phyloP scores from a whole-genome alignment of 2,329 filamentous ascomycete genomes.

The Phaeosphaeriaceae sp. region DNA sequence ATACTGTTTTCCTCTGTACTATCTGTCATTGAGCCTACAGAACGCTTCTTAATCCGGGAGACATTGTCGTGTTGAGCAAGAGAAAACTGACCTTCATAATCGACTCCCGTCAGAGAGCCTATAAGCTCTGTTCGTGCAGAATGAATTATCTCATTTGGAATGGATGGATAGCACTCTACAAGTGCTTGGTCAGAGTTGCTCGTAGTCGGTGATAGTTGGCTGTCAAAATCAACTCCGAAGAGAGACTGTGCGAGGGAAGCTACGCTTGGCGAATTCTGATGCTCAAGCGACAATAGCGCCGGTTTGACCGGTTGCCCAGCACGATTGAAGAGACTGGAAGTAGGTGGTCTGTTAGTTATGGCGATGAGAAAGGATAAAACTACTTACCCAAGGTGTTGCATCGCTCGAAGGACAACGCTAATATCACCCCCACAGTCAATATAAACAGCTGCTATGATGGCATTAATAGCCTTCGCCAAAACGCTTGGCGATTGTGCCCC shows the following conservation, averaged over 20 bases:
- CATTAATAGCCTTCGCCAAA: constrained; percentile 5
- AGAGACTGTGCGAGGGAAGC: constrained; percentile 2
- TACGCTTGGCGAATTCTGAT: background rate
- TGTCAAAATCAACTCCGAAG: background rate
- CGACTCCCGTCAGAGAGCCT: background rate
- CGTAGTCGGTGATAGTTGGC: background rate
- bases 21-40: too few relatives aligned
- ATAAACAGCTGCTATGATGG: constrained; percentile 6
- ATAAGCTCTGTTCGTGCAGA: background rate
- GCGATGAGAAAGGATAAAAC: background rate
- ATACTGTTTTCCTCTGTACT: too few relatives aligned
- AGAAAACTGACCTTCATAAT: too few relatives aligned
- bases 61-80: too few relatives aligned
- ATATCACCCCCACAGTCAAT: constrained; percentile 4
- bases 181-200: background rate
- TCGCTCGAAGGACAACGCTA: background rate
- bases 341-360: background rate
- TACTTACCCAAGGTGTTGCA: constrained; percentile 4
- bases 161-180: background rate
- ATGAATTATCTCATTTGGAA: background rate
- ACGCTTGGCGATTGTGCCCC: constrained; percentile 5
- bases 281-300: background rate
- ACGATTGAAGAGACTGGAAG: background rate
- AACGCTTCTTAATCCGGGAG: too few relatives aligned
- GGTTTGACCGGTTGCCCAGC: background rate